Conservation (phyloP, 495 filamentous ascomycete genomes). For the Neurospora sublineolata region DNA sequence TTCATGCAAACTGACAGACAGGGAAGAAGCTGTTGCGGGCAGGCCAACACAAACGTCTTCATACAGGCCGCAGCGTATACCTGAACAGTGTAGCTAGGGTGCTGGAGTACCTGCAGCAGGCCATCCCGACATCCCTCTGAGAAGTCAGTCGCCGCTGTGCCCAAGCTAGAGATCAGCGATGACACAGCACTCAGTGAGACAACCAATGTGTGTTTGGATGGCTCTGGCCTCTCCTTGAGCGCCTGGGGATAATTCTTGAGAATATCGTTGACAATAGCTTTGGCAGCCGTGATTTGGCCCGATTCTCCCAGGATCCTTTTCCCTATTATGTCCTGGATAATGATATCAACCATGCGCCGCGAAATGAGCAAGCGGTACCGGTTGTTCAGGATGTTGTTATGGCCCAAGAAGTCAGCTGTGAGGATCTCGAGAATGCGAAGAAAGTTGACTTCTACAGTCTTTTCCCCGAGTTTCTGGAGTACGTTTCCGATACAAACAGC, state of each 20-base stretch:
- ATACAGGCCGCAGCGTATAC: slow-evolving; percentile 76
- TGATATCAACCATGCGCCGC: slow-evolving; percentile 69
- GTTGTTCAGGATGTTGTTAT: slow-evolving; percentile 65
- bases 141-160: slow-evolving; percentile 64
- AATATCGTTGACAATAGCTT: slow-evolving; percentile 70
- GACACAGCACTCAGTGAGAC: slow-evolving; percentile 70
- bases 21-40: slow-evolving; percentile 80
- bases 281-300: slow-evolving; percentile 72
- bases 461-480: slow-evolving; percentile 60
- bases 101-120: slow-evolving; percentile 80
- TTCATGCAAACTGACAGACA: slow-evolving; percentile 96
- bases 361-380: slow-evolving; percentile 81
- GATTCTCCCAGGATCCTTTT: slow-evolving; percentile 75
- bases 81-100: slow-evolving; percentile 93
- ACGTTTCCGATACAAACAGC: slow-evolving; percentile 78
- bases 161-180: slow-evolving; percentile 66
- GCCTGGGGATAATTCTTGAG: slow-evolving; percentile 93
- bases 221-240: slow-evolving; percentile 82
- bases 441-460: slow-evolving; percentile 69
- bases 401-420: slow-evolving; percentile 66
- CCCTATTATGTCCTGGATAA: slow-evolving; percentile 77
- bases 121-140: slow-evolving; percentile 77
- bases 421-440: slow-evolving; percentile 69
- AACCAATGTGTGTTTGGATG: slow-evolving; percentile 73
- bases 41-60: slow-evolving; percentile 76